Base-by-base conservation (phyloP, 169 alveolate species). In the Plasmodium sp. region DNA sequence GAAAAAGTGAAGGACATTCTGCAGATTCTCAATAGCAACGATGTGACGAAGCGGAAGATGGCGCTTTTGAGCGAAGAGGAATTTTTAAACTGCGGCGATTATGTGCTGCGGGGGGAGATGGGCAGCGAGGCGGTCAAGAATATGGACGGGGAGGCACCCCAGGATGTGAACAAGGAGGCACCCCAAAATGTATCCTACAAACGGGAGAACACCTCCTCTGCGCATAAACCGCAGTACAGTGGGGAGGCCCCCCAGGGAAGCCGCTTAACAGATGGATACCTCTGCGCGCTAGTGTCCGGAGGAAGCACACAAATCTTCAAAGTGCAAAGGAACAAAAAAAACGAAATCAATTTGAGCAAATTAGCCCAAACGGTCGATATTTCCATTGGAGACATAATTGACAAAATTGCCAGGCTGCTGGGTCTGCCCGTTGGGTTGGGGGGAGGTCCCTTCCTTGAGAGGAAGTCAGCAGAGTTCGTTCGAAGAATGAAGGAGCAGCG, bases 371-470 rank as follows among this genome's bases (percentile, higher is more conserved):
- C 94, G 45, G 88, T 88, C 51, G 94, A 88, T 56, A 88, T 88
- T 58, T 79, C 94, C 54, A 36, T 88, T 31, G 94, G 94, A 41
- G 94, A 88, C 71, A 81, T 88, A 62, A 88, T 88, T 79, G 94
- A 88, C 51, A 88, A 88, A 81, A 39, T 88, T 58, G 73, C 94
- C 2, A 79, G 94, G 73, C 36, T 56, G n/a, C 85, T 88, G 54
- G 75, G 82, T 18, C 83, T 88, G 1, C 94, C 94, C 51, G 94
- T 88, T 9, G 94, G 94, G 71, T 88, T 88, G 67, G 94, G 94
- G 27, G 94, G 94, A 74, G 94, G 94, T 16, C 94, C 94, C 34
- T 88, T 88, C 83, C 94, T 88, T 80, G 94, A 88, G 80, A 79
- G 33, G 54, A 71, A 88, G 54, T 31, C 94, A 62, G 56, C 62